These are phyloP conservation scores for Colletotrichum godetiae DNA, from an alignment of 2,329 filamentous ascomycete species.

Conservation along the genomic window DNA sequence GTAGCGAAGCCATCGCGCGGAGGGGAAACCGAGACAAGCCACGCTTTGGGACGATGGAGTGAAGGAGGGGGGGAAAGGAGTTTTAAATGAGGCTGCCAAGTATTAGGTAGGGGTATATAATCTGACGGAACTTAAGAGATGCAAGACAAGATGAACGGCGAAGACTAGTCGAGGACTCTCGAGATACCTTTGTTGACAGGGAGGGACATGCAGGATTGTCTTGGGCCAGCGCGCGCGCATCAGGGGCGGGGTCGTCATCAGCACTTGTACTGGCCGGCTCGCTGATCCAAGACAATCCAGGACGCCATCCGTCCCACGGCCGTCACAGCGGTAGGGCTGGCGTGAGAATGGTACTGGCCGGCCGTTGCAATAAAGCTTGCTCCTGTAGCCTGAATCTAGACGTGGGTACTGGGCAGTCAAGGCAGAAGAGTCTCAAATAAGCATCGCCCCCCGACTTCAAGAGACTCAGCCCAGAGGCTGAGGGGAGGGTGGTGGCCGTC, in stretches of 20 bases:
- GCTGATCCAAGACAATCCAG: background rate
- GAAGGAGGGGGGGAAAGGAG: background rate
- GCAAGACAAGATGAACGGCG: background rate
- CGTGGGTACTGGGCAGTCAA: background rate
- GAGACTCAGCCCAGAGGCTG: constrained; percentile 13
- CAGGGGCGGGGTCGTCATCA: constrained; percentile 5
- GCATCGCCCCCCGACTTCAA: constrained; percentile 3
- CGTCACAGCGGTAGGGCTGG: constrained; percentile 20
- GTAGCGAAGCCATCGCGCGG: constrained; percentile 13
- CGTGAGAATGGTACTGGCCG: background rate
- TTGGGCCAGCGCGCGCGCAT: constrained; percentile 8
- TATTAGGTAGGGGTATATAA: background rate
- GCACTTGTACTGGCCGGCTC: background rate
- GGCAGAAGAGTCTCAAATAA: background rate
- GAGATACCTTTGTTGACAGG: background rate
- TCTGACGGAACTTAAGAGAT: background rate
- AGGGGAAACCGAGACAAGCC: background rate
- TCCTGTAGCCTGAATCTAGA: background rate
- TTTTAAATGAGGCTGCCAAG: background rate
- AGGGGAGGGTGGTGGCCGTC: background rate
- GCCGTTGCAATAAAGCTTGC: background rate
- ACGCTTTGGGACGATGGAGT: background rate
- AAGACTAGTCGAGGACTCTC: background rate
- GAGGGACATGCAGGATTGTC: background rate
- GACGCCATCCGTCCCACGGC: background rate